Percentiles rank a stretch among this genome's conserved stretches.
These are phyloP conservation scores for Aspergillus diversus DNA, from an alignment of 495 filamentous ascomycete genomes.

Conservation along the genomic window DNA sequence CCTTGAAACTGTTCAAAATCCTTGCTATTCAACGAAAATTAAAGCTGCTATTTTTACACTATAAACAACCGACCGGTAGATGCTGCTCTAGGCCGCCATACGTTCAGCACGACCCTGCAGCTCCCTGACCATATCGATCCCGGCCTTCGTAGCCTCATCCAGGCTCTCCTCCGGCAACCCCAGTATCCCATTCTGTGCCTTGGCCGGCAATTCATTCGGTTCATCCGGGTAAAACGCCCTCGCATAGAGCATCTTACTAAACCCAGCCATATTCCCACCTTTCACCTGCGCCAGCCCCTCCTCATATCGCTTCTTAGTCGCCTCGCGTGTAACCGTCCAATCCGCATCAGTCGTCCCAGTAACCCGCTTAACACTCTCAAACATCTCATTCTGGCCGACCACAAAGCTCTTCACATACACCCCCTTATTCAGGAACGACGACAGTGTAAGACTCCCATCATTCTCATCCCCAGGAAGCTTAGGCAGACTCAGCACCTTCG, in stretches of 20 bases:
- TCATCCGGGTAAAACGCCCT: slow-evolving; percentile 54
- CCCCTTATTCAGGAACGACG: slow-evolving; percentile 40
- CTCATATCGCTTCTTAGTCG: slow-evolving; percentile 44
- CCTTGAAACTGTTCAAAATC: too few relatives aligned
- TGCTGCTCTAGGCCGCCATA: slow-evolving; percentile 9
- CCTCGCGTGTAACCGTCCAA: slow-evolving; percentile 59
- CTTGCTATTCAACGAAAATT: too few relatives aligned
- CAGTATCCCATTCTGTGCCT: slow-evolving; percentile 51
- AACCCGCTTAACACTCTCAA: slow-evolving; percentile 55
- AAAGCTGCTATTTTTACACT: too few relatives aligned
- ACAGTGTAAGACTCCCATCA: slow-evolving; percentile 30
- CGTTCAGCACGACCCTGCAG: slow-evolving; percentile 14
- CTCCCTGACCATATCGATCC: slow-evolving; percentile 16
- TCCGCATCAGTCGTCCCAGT: slow-evolving; percentile 53
- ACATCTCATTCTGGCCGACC: slow-evolving; percentile 56
- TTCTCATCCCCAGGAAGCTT: slow-evolving; percentile 48
- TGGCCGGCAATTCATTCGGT: slow-evolving; percentile 42
- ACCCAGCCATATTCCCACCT: slow-evolving; percentile 39
- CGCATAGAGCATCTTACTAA: slow-evolving; percentile 50
- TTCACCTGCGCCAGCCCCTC: slow-evolving; percentile 43
- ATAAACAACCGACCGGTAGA: slow-evolving; percentile 6
- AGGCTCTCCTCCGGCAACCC: slow-evolving; percentile 61
- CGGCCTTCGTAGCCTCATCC: slow-evolving; percentile 51
- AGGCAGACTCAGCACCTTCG: slow-evolving; percentile 44
- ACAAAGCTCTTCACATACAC: slow-evolving; percentile 51